A percentile compares a stretch with the other conserved stretches of the same genome.
These are phyloP conservation scores for Globisporangium middletonii DNA, from an alignment of 352 stramenopile species.

Conservation along the genomic window DNA sequence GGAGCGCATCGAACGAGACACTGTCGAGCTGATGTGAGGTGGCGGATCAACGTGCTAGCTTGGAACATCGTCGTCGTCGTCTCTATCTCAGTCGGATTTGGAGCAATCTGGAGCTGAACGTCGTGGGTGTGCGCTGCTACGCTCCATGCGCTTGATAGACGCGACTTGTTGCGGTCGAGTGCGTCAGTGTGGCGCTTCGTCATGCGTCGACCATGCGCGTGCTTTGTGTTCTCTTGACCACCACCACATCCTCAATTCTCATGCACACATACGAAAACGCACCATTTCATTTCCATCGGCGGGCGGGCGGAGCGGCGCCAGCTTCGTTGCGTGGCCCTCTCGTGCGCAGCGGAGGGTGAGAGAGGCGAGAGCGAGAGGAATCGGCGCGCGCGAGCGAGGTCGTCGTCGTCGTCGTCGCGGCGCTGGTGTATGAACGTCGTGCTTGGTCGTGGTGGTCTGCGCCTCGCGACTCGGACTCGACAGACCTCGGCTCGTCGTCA, in stretches of 20 bases:
- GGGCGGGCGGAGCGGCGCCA: conserved; percentile 28
- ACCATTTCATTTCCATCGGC: conserved; percentile 48
- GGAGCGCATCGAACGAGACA: too few relatives aligned
- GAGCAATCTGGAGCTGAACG: too few relatives aligned
- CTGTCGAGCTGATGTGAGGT: too few relatives aligned
- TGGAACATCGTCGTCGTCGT: too few relatives aligned
- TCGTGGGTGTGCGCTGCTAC: too few relatives aligned
- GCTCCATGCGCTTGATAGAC: too few relatives aligned
- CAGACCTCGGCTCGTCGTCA: neutral
- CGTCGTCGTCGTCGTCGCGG: neutral
- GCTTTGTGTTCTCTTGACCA: neutral
- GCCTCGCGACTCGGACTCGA: neutral
- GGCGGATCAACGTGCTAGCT: too few relatives aligned
- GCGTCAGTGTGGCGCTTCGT: too few relatives aligned
- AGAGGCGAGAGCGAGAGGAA: neutral
- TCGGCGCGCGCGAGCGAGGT: neutral
- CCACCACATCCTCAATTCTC: neutral
- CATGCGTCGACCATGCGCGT: neutral
- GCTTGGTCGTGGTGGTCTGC: too few relatives aligned
- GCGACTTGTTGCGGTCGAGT: too few relatives aligned
- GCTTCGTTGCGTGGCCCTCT: conserved; percentile 24
- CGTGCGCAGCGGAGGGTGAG: neutral
- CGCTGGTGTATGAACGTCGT: too few relatives aligned
- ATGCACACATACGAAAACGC: conserved; percentile 9
- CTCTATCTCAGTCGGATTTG: too few relatives aligned